Conservation (phyloP, 2,329 filamentous ascomycete species). For the Cladosporium sp. region DNA sequence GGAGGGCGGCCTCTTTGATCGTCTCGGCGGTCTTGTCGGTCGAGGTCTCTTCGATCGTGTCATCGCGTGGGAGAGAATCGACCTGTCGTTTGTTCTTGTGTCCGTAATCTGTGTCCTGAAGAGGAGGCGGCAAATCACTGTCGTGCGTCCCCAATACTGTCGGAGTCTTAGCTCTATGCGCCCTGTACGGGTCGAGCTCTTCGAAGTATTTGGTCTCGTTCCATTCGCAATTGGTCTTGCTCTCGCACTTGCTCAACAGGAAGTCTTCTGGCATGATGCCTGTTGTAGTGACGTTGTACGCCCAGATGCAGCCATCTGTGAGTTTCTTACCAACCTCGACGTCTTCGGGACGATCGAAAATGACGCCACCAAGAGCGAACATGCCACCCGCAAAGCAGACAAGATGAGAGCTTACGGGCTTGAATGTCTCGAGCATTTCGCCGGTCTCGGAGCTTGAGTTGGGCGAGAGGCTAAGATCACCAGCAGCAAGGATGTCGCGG, state of each 20-base stretch:
- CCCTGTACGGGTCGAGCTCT: conserved; percentile 32
- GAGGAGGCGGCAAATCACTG: background rate
- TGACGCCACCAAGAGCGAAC: conserved; percentile 49
- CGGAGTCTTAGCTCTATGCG: conserved; percentile 7
- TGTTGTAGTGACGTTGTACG: conserved; percentile 45
- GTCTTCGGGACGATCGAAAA: conserved; percentile 49
- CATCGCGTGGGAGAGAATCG: background rate
- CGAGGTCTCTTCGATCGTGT: background rate
- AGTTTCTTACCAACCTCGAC: conserved; percentile 48
- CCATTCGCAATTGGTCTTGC: conserved; percentile 39
- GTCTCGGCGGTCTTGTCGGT: background rate
- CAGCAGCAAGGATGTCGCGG: conserved; percentile 70
- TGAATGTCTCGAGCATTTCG: conserved; percentile 30
- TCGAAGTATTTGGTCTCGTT: conserved; percentile 41
- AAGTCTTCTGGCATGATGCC: conserved; percentile 55
- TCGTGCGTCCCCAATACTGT: background rate
- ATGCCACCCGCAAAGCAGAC: conserved; percentile 54
- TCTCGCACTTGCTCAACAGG: conserved; percentile 41
- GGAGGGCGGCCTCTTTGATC: background rate
- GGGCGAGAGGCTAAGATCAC: conserved; percentile 45
- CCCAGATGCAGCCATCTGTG: conserved; percentile 55
- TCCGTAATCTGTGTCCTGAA: conserved; percentile 3
- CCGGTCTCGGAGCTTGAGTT: conserved; percentile 39
- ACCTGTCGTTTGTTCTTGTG: conserved; percentile 4
- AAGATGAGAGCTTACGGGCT: conserved; percentile 47